Conservation (phyloP, 2,329 filamentous ascomycete genomes). For the Colletotrichum sp. region DNA sequence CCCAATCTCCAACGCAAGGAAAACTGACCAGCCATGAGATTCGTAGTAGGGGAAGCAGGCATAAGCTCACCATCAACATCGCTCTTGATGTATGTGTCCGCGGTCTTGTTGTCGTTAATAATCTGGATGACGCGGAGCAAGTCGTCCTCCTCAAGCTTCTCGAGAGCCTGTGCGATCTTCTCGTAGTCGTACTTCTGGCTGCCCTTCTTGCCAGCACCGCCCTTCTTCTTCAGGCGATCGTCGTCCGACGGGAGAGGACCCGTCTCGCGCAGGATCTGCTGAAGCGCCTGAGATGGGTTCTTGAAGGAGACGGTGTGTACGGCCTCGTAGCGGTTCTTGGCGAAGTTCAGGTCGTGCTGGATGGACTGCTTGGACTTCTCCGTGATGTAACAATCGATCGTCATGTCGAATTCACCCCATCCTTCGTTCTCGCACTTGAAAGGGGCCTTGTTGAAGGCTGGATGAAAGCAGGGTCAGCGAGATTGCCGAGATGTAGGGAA, state of each 20-base stretch:
- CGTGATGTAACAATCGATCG: conserved; percentile 79
- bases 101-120: conserved; percentile 95
- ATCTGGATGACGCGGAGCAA: conserved; percentile 94
- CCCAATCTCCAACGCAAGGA: conserved; percentile 9
- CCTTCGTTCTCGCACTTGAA: conserved; percentile 93
- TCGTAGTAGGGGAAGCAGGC: conserved; percentile 37
- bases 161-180: conserved; percentile 90
- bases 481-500: not conserved
- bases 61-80: conserved; percentile 80
- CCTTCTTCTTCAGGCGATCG: conserved; percentile 60
- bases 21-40: conserved; percentile 21
- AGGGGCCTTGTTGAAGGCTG: conserved; percentile 82
- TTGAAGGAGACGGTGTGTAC: conserved; percentile 85
- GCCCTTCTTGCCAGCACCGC: conserved; percentile 81
- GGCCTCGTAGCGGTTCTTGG: conserved; percentile 79
- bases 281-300: conserved; percentile 87
- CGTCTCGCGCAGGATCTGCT: conserved; percentile 80
- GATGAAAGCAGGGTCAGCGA: conserved; percentile 16
- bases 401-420: conserved; percentile 99
- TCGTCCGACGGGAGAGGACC: conserved; percentile 84
- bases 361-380: conserved; percentile 88
- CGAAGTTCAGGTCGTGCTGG: conserved; percentile 91
- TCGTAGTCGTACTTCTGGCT: conserved; percentile 83
- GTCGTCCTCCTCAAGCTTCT: conserved; percentile 91
- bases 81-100: conserved; percentile 96